These are phyloP conservation scores for Noccaea caerulescens DNA, from an alignment of 345 rosid genomes.

Conservation along the genomic window DNA sequence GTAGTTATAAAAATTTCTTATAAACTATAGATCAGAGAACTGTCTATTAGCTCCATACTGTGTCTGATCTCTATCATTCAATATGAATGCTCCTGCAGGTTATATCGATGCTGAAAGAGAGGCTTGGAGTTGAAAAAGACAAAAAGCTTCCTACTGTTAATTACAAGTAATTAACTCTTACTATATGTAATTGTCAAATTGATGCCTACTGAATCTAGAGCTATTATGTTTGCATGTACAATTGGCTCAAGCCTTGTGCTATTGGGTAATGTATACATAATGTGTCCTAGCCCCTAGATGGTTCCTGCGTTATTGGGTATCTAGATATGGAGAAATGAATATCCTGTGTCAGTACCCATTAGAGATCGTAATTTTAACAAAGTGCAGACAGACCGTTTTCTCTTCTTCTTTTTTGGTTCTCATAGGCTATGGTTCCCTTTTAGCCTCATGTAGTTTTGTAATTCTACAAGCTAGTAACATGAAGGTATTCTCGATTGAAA, in stretches of 20 bases:
- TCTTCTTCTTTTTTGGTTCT: background rate
- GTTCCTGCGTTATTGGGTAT: slow-evolving; percentile 9
- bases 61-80: slow-evolving; percentile 17
- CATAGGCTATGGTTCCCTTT: background rate
- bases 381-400: background rate
- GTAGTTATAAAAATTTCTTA: background rate
- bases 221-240: slow-evolving; percentile 15
- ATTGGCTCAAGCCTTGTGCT: slow-evolving; percentile 23
- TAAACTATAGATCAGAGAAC: too few relatives aligned
- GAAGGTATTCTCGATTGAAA: slow-evolving; percentile 6
- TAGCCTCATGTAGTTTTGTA: slow-evolving; percentile 5
- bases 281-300: slow-evolving; percentile 2
- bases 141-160: slow-evolving; percentile 74
- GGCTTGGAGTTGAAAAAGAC: slow-evolving; percentile 71
- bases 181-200: slow-evolving; percentile 6
- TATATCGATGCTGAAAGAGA: slow-evolving; percentile 79
- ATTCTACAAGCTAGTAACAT: slow-evolving; percentile 23
- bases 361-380: slow-evolving; percentile 1
- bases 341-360: background rate
- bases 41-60: too few relatives aligned
- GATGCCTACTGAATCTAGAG: slow-evolving; percentile 29
- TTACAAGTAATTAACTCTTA: slow-evolving; percentile 60
- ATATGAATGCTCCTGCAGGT: slow-evolving; percentile 57
- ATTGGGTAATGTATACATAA: background rate
- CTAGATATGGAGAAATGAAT: slow-evolving; percentile 4